Conservation (phyloP, 768 basidiomycete species). For the Lepiota subincarnata region DNA sequence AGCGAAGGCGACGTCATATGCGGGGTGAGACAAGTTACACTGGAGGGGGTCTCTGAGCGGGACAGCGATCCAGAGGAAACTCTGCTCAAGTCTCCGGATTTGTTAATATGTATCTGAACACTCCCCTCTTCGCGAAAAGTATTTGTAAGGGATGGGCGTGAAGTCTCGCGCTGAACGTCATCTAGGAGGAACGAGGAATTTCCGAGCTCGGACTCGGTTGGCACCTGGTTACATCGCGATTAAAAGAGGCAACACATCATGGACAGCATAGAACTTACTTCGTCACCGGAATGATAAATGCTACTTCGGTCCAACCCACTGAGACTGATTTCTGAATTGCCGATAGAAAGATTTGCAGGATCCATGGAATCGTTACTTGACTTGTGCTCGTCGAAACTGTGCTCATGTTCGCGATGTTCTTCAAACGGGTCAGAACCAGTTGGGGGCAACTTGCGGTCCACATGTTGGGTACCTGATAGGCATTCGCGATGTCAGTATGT, state of each 20-base stretch:
- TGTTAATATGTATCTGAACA: background rate
- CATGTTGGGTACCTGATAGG: conserved; percentile 10
- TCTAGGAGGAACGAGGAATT: conserved; percentile 4
- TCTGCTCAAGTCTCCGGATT: background rate
- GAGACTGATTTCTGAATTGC: conserved; percentile 25
- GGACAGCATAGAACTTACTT: background rate
- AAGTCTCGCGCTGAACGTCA: background rate
- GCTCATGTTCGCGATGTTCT: conserved; percentile 22
- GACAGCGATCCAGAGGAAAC: background rate
- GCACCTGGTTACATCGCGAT: background rate
- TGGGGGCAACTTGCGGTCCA: conserved; percentile 14
- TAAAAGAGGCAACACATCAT: background rate
- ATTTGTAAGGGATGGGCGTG: background rate
- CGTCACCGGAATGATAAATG: conserved; percentile 9
- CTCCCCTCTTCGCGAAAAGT: background rate
- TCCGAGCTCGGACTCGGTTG: background rate
- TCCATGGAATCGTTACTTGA: conserved; percentile 24
- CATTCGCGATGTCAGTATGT: conserved; percentile 8
- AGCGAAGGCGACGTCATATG: conserved; percentile 4
- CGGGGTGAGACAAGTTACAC: background rate
- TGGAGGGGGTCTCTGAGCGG: background rate
- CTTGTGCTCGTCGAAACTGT: conserved; percentile 16
- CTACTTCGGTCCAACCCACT: conserved; percentile 5
- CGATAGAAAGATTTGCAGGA: conserved; percentile 25
- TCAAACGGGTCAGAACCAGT: conserved; percentile 24